Evolutionary conservation across 192 early-diverging fungal species (phyloP).

Genomic region (Backusella liffmaniae): DNA sequence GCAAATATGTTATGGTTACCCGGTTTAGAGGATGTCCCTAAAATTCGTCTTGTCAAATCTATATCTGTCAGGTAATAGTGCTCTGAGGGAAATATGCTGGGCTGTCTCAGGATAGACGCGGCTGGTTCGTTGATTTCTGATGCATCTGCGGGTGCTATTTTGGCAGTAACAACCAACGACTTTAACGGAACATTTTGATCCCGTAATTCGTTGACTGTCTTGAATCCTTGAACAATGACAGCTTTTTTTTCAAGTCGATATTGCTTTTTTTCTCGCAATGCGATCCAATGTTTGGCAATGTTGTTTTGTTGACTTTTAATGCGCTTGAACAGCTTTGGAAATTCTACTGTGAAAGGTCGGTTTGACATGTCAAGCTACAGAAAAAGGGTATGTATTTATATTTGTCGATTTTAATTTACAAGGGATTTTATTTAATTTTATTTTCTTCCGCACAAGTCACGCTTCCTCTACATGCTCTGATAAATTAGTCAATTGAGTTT

Average conservation of each 20-base stretch:
- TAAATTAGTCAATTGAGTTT: too few species aligned
- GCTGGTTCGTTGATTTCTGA: conserved; percentile 29
- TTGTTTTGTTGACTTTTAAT: conserved; percentile 14
- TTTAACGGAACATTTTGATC: conserved; percentile 11
- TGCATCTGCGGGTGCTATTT: neutral
- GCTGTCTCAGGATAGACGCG: conserved; percentile 12
- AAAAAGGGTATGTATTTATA: neutral
- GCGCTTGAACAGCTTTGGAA: conserved; percentile 17
- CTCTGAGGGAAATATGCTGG: conserved; percentile 33
- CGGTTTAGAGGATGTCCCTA: conserved; percentile 44
- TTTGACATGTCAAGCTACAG: neutral
- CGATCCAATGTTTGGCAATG: conserved; percentile 30
- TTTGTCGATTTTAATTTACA: neutral
- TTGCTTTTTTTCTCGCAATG: conserved; percentile 26
- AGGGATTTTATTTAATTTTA: neutral
- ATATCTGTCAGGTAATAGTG: conserved; percentile 41
- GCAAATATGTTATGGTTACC: conserved; percentile 46
- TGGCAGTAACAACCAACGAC: conserved; percentile 29
- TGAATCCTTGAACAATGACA: conserved; percentile 35
- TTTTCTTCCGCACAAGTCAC: neutral
- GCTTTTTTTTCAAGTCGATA: conserved; percentile 26
- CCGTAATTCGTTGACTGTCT: conserved; percentile 25
- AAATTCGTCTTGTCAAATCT: conserved; percentile 39
- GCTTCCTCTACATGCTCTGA: too few species aligned
- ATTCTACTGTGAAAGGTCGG: neutral